Base-by-base conservation (phyloP, 768 basidiomycete species). In the Hygrophoropsis aurantiaca region DNA sequence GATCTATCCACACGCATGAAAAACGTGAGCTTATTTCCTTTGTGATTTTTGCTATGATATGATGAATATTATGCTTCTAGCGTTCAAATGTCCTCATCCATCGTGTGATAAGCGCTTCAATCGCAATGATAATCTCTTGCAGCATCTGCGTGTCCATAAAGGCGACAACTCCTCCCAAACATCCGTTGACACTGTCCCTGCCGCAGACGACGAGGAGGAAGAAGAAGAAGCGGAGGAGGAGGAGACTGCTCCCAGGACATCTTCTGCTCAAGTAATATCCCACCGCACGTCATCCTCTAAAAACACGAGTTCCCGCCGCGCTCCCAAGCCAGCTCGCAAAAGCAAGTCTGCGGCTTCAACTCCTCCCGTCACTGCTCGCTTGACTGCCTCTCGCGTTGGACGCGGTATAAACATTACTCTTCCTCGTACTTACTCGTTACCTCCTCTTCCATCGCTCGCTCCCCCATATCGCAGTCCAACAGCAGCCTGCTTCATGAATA, bases 91-190 rank as follows among this genome's bases (percentile, higher is more conserved):
- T 65, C 77, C 83, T 21, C 77, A 78, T 58, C 74, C 80, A 3
- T 61, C 71, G 24, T 91, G 88, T 67, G 79, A 78, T 60, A 87
- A 87, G 61, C 74, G 72, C 55, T 91, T 90, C 62, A 87, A 86
- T 49, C 75, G 88, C 51, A 84, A 85, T 54, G 88, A 90, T 59
- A 90, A 90, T 62, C 77, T 90, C 26, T 74, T 85, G 39, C 88
- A 90, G 64, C 88, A 90, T 57, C 68, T 85, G 61, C 82, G 84
- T 56, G 83, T 88, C 15, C 87, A 89, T 66, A 75, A 77, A 49
- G 66, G 66, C 34, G 65, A 66, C 45, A 66, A 40, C 40, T 66
- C 65, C 39, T 66, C 65, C 20, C 65, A 66, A 52, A 66, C 65
- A 0, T 66, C 65, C 16, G 40, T 62, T 26, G 65, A 66, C 47